Evolutionary conservation across 1,284 basidiomycete genomes (phyloP), one percentile per base, ranked within the genome.

Genomic region (Rhodotorula mucilaginosa): DNA sequence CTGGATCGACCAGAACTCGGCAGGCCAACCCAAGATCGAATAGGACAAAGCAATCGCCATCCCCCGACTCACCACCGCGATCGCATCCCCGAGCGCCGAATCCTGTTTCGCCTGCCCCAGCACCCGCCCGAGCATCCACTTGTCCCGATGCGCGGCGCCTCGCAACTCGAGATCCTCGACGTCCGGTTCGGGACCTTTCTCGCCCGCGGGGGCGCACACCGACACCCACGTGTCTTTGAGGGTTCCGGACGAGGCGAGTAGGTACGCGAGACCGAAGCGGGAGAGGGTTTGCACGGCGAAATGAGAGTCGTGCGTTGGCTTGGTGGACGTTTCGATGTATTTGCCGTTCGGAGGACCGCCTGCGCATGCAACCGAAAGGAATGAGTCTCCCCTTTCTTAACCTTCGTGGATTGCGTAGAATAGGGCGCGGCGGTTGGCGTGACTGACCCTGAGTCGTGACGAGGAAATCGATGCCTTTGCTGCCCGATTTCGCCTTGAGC

Each of bases 201-300:
- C 31, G 5, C 74, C 79, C 2, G 74, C 79, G 0, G 82, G 82
- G 12, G 80, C 74, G 18, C 78, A 77, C 23, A 82, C 75, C 64
- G 76, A 77, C 44, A 80, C 68, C 29, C 80, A 74, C 10, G 78
- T 71, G 5, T 75, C 66, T 60, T 80, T 81, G 70, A 82, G 74
- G 13, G 77, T 77, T 13, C 77, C 78, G 1, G 74, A 68, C 56
- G 79, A 73, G 10, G 80, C 75, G 48, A 82, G 77, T 7, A 77
- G 69, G 59, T 80, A 78, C 18, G 79, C 79, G 48, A 82, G 68
- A 1, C 78, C 79, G 65, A 82, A 80, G 18, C 81, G 79, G 13
- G 80, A 80, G 19, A 82, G 73, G 13, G 78, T 77, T 64, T 82
- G 80, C 26, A 82, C 79, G 29, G 80, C 78, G 49, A 81, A 82